phyloP scores from a whole-genome alignment of 495 filamentous ascomycete species.

The Rostrohypoxylon terebratum region DNA sequence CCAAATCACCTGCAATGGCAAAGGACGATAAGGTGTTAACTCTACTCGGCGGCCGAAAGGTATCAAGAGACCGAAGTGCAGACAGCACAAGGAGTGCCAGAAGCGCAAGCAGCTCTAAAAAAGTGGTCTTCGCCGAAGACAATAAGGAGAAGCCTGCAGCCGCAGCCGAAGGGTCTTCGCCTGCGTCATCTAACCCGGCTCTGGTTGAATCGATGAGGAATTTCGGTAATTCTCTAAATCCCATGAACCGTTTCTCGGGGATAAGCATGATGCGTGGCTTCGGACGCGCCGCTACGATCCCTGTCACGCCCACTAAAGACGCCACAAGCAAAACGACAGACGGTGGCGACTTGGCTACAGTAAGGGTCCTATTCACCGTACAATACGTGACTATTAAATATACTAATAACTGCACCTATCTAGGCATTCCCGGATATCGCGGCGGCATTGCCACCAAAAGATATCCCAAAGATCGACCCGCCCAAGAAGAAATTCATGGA shows the following conservation, averaged over 20 bases:
- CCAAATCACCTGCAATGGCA: conserved; percentile 48
- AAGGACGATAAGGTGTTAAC: conserved; percentile 70
- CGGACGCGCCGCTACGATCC: conserved; percentile 64
- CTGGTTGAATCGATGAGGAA: conserved; percentile 83
- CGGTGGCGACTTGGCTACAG: conserved; percentile 64
- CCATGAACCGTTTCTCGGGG: conserved; percentile 78
- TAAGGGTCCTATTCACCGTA: conserved; percentile 41
- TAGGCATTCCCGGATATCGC: conserved; percentile 72
- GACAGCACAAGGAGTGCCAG: conserved; percentile 71
- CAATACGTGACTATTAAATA: background rate
- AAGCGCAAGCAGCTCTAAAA: conserved; percentile 69
- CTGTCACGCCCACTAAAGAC: conserved; percentile 49
- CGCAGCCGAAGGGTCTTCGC: conserved; percentile 45
- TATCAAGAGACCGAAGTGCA: conserved; percentile 75
- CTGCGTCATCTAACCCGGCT: conserved; percentile 65
- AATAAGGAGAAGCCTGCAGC: conserved; percentile 51
- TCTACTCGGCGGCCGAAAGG: conserved; percentile 70
- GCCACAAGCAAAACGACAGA: conserved; percentile 49
- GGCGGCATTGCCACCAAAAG: conserved; percentile 60
- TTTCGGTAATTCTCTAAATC: conserved; percentile 84
- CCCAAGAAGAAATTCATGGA: conserved; percentile 87
- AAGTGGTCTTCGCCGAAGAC: conserved; percentile 61
- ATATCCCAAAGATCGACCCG: conserved; percentile 69
- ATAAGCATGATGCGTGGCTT: conserved; percentile 80
- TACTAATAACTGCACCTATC: conserved; percentile 17